Conservation (phyloP, 2,329 filamentous ascomycete species). For the Metarhizium sp. region DNA sequence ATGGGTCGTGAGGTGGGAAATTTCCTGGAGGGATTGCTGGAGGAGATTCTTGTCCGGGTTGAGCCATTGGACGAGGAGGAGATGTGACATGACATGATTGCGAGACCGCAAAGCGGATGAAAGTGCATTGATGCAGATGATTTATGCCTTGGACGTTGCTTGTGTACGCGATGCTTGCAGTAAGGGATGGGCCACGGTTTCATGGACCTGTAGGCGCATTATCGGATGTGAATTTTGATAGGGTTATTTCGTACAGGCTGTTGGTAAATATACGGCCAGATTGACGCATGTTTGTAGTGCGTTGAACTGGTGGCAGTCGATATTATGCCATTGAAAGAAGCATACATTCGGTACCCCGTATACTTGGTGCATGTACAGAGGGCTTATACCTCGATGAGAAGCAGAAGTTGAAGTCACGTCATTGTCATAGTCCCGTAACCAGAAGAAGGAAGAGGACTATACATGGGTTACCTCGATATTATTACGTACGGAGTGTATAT, state of each 20-base stretch:
- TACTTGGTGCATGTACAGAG: no score
- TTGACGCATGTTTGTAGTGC: not conserved
- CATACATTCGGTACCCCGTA: not conserved
- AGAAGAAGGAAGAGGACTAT: no score
- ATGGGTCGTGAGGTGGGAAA: slow-evolving; percentile 88
- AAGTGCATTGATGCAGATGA: not conserved
- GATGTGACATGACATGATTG: slow-evolving; percentile 13
- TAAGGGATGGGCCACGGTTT: not conserved
- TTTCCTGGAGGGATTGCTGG: slow-evolving; percentile 83
- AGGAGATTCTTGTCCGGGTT: slow-evolving; percentile 86
- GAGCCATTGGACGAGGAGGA: slow-evolving; percentile 78
- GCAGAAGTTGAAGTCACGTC: not conserved
- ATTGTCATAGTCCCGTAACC: no score
- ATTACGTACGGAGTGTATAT: no score
- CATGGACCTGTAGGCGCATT: not conserved
- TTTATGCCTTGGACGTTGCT: not conserved
- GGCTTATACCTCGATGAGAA: not conserved
- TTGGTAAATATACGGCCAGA: not conserved
- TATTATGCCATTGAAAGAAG: not conserved
- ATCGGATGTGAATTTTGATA: not conserved
- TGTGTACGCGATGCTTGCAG: not conserved
- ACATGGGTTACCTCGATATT: no score
- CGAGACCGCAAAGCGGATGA: not conserved
- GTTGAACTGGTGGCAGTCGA: not conserved
- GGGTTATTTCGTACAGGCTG: not conserved